A percentile compares a stretch with the other conserved stretches of the same genome.
These are phyloP conservation scores for Claviceps pusilla DNA, from an alignment of 2,329 filamentous ascomycete species.

Conservation along the genomic window DNA sequence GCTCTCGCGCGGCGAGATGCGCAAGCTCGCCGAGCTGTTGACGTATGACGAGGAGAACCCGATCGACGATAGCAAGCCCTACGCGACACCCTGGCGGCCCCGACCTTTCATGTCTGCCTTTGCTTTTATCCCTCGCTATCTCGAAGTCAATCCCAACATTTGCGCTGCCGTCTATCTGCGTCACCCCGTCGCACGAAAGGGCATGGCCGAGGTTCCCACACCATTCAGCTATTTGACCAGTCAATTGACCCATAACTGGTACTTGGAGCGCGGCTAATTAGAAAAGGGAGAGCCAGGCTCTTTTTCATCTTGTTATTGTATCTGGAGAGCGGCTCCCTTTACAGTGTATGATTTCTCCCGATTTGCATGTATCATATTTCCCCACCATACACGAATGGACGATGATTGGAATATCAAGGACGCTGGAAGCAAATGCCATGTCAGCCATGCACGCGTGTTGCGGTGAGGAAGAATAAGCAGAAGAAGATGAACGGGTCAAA, in stretches of 20 bases:
- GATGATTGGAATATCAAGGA: neutral
- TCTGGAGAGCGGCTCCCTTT: too few species aligned
- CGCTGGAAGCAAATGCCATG: neutral
- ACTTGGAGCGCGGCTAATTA: slow-evolving; percentile 59
- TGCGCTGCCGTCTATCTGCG: slow-evolving; percentile 90
- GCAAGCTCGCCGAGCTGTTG: slow-evolving; percentile 41
- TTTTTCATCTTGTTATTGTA: too few species aligned
- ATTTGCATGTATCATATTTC: neutral
- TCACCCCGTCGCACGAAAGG: slow-evolving; percentile 78
- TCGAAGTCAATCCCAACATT: slow-evolving; percentile 95
- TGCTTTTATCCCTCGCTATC: slow-evolving; percentile 84
- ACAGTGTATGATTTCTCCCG: too few species aligned
- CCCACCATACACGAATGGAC: neutral
- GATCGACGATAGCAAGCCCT: slow-evolving; percentile 62
- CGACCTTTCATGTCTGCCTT: slow-evolving; percentile 80
- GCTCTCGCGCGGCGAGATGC: slow-evolving; percentile 34
- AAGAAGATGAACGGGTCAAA: neutral
- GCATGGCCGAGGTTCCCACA: slow-evolving; percentile 67
- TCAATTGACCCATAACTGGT: slow-evolving; percentile 87
- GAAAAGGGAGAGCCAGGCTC: too few species aligned
- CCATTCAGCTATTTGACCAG: slow-evolving; percentile 58
- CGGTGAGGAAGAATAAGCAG: neutral
- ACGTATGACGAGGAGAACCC: slow-evolving; percentile 58
- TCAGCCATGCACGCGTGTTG: neutral
- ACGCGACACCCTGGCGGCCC: slow-evolving; percentile 80